A percentile compares a stretch with the other conserved stretches of the same genome.
phyloP scores from a whole-genome alignment of 495 filamentous ascomycete species.

The Podospora anserina region DNA sequence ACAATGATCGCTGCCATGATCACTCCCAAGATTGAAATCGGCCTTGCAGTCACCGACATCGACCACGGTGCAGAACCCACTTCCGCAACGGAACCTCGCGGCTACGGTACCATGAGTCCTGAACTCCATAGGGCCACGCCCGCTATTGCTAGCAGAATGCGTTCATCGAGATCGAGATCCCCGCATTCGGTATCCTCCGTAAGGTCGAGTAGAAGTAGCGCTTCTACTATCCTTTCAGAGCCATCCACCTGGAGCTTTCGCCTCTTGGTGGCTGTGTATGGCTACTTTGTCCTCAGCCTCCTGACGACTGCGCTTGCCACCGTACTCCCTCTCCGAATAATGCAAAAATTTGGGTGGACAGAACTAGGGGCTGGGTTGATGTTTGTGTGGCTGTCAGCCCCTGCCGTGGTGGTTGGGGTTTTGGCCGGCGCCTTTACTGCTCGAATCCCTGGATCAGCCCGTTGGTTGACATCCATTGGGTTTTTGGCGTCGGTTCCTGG shows the following conservation, averaged over 20 bases:
- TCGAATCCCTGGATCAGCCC: conserved; percentile 21
- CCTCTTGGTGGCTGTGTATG: conserved; percentile 23
- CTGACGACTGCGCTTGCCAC: conserved; percentile 27
- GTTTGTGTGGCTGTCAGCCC: conserved; percentile 27
- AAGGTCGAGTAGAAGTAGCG: conserved; percentile 4
- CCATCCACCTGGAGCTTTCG: conserved; percentile 14
- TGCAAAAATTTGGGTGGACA: conserved; percentile 23
- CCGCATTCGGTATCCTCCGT: conserved; percentile 1
- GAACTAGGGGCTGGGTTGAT: conserved; percentile 19
- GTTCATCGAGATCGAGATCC: conserved; percentile 19
- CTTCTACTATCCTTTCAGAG: neutral
- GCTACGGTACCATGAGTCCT: conserved; percentile 25
- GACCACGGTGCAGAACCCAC: neutral
- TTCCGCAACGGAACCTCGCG: conserved; percentile 3
- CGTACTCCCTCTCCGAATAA: conserved; percentile 27
- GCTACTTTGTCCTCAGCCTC: conserved; percentile 27
- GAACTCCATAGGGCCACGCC: neutral
- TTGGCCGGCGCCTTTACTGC: conserved; percentile 18
- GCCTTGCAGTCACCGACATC: neutral
- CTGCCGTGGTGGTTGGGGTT: conserved; percentile 24
- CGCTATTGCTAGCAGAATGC: neutral
- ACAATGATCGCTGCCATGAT: conserved; percentile 13
- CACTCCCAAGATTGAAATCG: neutral
- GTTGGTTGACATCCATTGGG: conserved; percentile 22
- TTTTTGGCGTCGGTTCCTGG: conserved; percentile 26